Conservation (phyloP, 257 asterid species). For the Jasminum sambac region DNA sequence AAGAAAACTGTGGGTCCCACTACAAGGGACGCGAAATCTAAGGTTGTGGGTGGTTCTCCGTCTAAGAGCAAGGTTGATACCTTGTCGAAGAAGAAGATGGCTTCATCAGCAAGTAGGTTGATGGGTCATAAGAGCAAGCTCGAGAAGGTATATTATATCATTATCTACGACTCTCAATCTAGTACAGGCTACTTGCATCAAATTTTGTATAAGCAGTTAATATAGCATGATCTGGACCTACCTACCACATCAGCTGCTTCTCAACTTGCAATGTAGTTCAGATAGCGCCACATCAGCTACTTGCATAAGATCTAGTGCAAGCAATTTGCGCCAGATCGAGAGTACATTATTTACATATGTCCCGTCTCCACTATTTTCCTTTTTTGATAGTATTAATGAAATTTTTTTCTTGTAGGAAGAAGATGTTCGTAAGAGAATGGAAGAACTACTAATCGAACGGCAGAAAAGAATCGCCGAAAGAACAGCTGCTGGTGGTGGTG, state of each 20-base stretch:
- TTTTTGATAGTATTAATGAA: background rate
- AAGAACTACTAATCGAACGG: slow-evolving; percentile 54
- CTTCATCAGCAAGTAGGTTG: slow-evolving; percentile 46
- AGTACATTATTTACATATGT: background rate
- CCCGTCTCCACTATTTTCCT: slow-evolving; percentile 8
- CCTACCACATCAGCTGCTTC: too few species aligned
- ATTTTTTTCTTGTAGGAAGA: slow-evolving; percentile 53
- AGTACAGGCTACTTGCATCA: too few species aligned
- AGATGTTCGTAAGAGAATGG: slow-evolving; percentile 71
- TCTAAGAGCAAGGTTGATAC: slow-evolving; percentile 40
- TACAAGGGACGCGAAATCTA: slow-evolving; percentile 41
- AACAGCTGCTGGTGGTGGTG: slow-evolving; percentile 55
- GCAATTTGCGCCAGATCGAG: too few species aligned
- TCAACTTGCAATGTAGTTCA: too few species aligned
- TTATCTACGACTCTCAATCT: background rate
- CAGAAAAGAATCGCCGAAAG: slow-evolving; percentile 83
- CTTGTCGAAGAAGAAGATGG: slow-evolving; percentile 49
- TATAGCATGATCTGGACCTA: too few species aligned
- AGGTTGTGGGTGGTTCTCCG: slow-evolving; percentile 35
- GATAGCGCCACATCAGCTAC: too few species aligned
- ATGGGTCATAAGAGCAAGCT: slow-evolving; percentile 61
- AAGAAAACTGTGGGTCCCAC: slow-evolving; percentile 40
- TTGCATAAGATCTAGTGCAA: too few species aligned
- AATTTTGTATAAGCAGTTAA: too few species aligned
- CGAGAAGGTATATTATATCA: slow-evolving; percentile 48